These are phyloP conservation scores for Akanthomyces lecanii DNA, from an alignment of 2,329 filamentous ascomycete genomes.

Conservation along the genomic window DNA sequence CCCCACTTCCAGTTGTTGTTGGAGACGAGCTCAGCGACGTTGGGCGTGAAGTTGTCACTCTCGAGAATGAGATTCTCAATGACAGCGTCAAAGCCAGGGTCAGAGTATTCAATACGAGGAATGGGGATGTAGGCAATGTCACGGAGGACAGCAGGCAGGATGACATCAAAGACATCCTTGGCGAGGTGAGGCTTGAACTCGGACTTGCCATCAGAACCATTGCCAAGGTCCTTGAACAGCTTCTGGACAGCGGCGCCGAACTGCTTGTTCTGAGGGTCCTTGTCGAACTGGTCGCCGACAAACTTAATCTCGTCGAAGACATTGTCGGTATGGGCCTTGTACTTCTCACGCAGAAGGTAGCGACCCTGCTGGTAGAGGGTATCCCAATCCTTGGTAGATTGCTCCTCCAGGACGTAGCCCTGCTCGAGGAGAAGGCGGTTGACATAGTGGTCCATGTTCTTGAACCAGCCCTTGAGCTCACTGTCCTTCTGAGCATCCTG, in stretches of 20 bases:
- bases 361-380: constrained; percentile 78
- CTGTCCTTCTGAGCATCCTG: constrained; percentile 79
- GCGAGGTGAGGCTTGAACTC: constrained; percentile 89
- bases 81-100: constrained; percentile 77
- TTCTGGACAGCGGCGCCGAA: constrained; percentile 75
- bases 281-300: constrained; percentile 80
- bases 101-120: constrained; percentile 88
- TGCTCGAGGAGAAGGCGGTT: constrained; percentile 82
- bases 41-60: constrained; percentile 94
- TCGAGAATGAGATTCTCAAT: constrained; percentile 95
- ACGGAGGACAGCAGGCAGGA: constrained; percentile 78
- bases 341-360: constrained; percentile 83
- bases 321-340: constrained; percentile 78
- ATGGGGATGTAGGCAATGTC: constrained; percentile 86
- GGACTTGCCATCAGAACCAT: constrained; percentile 77
- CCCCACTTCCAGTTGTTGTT: constrained; percentile 97
- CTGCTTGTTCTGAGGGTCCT: constrained; percentile 78
- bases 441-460: constrained; percentile 68
- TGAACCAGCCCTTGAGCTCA: constrained; percentile 89
- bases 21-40: constrained; percentile 79
- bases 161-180: constrained; percentile 83
- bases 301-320: constrained; percentile 90
- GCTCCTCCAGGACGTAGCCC: constrained; percentile 83
- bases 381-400: constrained; percentile 77
- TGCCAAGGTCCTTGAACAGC: constrained; percentile 83